Conservation (phyloP, 495 filamentous ascomycete genomes). For the Penicillium coprophilum region DNA sequence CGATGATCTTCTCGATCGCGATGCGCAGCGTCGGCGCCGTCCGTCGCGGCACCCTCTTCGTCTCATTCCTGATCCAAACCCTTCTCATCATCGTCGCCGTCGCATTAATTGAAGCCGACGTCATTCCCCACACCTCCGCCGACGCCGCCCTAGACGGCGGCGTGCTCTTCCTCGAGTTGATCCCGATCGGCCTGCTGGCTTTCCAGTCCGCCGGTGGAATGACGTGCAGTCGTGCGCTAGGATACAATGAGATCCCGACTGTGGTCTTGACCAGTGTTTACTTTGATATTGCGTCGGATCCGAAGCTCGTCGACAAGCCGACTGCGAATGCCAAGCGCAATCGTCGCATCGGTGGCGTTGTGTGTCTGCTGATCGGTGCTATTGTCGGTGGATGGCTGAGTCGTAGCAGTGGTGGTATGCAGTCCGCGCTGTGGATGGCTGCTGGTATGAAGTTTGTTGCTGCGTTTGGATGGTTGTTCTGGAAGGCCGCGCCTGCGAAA, state of each 20-base stretch:
- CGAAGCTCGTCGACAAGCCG: slow-evolving; percentile 46
- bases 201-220: slow-evolving; percentile 74
- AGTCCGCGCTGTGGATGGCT: slow-evolving; percentile 58
- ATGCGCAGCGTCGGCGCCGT: slow-evolving; percentile 37
- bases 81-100: slow-evolving; percentile 57
- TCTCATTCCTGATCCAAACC: slow-evolving; percentile 59
- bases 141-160: slow-evolving; percentile 30
- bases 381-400: slow-evolving; percentile 65
- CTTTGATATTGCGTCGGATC: slow-evolving; percentile 64
- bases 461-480: slow-evolving; percentile 44
- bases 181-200: slow-evolving; percentile 63
- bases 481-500: slow-evolving; percentile 33
- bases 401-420: slow-evolving; percentile 53
- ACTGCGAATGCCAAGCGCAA: slow-evolving; percentile 63
- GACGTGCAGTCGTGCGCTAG: slow-evolving; percentile 60
- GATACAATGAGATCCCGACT: slow-evolving; percentile 68
- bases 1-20: slow-evolving; percentile 45
- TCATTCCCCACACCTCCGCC: slow-evolving; percentile 44
- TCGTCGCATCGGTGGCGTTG: slow-evolving; percentile 56
- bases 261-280: slow-evolving; percentile 72
- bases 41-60: slow-evolving; percentile 53
- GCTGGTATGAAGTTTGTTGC: slow-evolving; percentile 56
- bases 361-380: slow-evolving; percentile 58
- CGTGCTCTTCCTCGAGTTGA: slow-evolving; percentile 46
- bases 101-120: slow-evolving; percentile 52